Evolutionary conservation across 257 asterid genomes (phyloP).

Genomic region (Misopates orontium): DNA sequence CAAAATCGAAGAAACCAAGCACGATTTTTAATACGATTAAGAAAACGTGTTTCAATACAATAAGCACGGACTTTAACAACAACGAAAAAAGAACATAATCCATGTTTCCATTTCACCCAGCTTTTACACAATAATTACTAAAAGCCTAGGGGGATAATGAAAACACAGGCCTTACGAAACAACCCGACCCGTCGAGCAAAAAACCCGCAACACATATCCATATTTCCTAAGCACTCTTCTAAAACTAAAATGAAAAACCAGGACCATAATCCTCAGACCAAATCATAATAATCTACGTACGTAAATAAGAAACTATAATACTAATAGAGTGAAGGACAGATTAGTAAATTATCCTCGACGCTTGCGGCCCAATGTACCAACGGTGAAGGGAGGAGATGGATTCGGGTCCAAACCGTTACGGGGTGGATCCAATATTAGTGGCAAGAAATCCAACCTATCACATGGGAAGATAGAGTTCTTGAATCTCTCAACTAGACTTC

Average conservation of each 20-base stretch:
- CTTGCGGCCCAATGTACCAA: slow-evolving; percentile 25
- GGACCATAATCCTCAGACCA: background rate
- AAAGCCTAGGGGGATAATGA: slow-evolving; percentile 28
- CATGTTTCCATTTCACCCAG: slow-evolving; percentile 46
- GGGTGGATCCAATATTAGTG: slow-evolving; percentile 43
- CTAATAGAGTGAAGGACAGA: background rate
- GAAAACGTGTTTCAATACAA: too few species aligned
- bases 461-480: slow-evolving; percentile 20
- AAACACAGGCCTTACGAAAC: slow-evolving; percentile 28
- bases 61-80: background rate
- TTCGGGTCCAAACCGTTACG: slow-evolving; percentile 36
- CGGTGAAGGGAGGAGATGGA: slow-evolving; percentile 30
- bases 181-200: too few species aligned
- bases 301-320: too few species aligned
- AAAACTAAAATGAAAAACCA: too few species aligned
- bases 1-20: too few species aligned
- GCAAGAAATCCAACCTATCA: slow-evolving; percentile 36
- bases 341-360: background rate
- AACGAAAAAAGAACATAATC: background rate
- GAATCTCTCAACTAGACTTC: slow-evolving; percentile 19
- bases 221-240: too few species aligned
- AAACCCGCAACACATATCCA: too few species aligned
- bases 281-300: background rate
- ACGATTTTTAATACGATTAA: too few species aligned
- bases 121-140: background rate